A percentile compares a stretch with the other conserved stretches of the same genome.
These are phyloP conservation scores for sorghum (Sorghum bicolor) DNA, from an alignment of 176 grass and related monocot genomes.

Conservation along the genomic window Sorghum_bicolor_NCBIv3 NC_012872.2:55544001-55544500, in stretches of 20 bases:
- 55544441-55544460: background rate
- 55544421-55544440: slow-evolving; percentile 8
- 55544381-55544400: background rate
- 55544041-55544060: background rate
- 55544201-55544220: slow-evolving; percentile 1
- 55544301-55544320: background rate
- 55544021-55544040: background rate
- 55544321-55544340: background rate
- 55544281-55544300: slow-evolving; percentile 9
- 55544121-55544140: slow-evolving; percentile 87
- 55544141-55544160: slow-evolving; percentile 90
- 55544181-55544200: slow-evolving; percentile 45
- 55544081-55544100: slow-evolving; percentile 10
- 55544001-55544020: background rate
- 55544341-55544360: slow-evolving; percentile 16
- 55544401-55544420: background rate
- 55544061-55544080: background rate
- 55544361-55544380: background rate
- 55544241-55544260: slow-evolving; percentile 7
- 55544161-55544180: slow-evolving; percentile 93
- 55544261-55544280: background rate
- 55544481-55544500: background rate
- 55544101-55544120: slow-evolving; percentile 52
- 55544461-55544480: background rate
- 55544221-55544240: background rate